Evolutionary conservation across 2,329 filamentous ascomycete genomes (phyloP).

Genomic region (Fusarium multiceps): DNA sequence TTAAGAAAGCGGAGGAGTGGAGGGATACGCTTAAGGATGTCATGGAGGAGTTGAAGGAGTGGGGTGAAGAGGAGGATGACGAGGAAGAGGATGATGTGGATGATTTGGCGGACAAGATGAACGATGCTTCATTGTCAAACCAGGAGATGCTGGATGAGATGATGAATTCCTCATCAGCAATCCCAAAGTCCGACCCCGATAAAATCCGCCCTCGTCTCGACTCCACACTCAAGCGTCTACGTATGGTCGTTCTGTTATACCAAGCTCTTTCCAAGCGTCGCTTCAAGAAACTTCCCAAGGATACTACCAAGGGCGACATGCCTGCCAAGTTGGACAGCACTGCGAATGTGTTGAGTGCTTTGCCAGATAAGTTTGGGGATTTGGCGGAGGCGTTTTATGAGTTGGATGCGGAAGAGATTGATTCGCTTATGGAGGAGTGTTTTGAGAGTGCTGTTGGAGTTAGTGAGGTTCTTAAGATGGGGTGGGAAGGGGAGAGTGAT

Average conservation of each 20-base stretch:
- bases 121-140: constrained; percentile 51
- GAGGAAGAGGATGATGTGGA: constrained; percentile 64
- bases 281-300: constrained; percentile 66
- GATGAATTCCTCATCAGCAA: constrained; percentile 70
- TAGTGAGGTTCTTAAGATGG: constrained; percentile 64
- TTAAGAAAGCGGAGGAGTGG: constrained; percentile 78
- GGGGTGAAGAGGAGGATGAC: constrained; percentile 79
- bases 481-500: constrained; percentile 75
- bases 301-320: constrained; percentile 47
- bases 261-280: constrained; percentile 76
- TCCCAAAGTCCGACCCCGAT: constrained; percentile 73
- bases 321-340: constrained; percentile 65
- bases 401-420: constrained; percentile 68
- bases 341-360: constrained; percentile 64
- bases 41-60: constrained; percentile 86
- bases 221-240: constrained; percentile 70
- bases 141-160: constrained; percentile 75
- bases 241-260: constrained; percentile 75
- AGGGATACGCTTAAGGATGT: constrained; percentile 82
- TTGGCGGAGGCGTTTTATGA: constrained; percentile 79
- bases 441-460: constrained; percentile 68
- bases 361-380: constrained; percentile 77
- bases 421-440: constrained; percentile 67
- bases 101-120: constrained; percentile 49
- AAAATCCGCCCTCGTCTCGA: constrained; percentile 74